Evolutionary conservation across 2,329 filamentous ascomycete species (phyloP), one percentile per base, ranked within the genome.

Genomic region (Shiraia sp.): DNA sequence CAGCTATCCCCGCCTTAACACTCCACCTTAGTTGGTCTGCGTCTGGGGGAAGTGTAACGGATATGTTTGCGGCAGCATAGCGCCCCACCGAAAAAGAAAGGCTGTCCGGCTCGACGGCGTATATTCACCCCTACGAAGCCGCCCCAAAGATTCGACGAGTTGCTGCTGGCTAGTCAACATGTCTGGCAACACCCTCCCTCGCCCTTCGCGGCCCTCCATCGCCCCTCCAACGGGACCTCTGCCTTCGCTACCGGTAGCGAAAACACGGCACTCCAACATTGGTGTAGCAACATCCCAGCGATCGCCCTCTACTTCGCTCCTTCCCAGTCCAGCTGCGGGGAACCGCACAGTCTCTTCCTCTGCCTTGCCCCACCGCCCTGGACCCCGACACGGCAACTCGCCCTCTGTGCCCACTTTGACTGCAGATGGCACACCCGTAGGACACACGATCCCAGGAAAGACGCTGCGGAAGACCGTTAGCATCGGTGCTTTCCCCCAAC

Each of bases 401-500:
- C 49, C 64, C 26, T 73, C 61, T 23, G 71, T 82, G 10, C 83
- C 81, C 48, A 74, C 75, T 4, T 59, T 76, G 10, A 66, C 65
- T 27, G 73, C 73, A 10, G 58, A 60, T 14, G 61, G 68, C 23
- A 75, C 81, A 3, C 45, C 60, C 5, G 44, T 53, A 2, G 53
- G 56, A 6, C 45, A 55, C 7, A 47, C 63, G 10, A 61, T 68
- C 3, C 51, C 63, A 1, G 82, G 83, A 17, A 91, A 85, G 68
- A 82, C 85, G 1, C 71, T 96, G 40, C 83, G 90, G 49, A 95
- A 95, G 71, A 88, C 88, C 1, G 86, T 95, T 61, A 96, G 91
- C 76, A 95, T 96, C 62, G 92, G 91, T 64, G 86, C 90, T 1
- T 96, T 97, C 63, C 92, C 92, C 22, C 88, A 95, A 52, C 92